Base-by-base conservation (phyloP, 225 moss, liverwort and hornwort species). In the Sphagnum tenellum region DNA sequence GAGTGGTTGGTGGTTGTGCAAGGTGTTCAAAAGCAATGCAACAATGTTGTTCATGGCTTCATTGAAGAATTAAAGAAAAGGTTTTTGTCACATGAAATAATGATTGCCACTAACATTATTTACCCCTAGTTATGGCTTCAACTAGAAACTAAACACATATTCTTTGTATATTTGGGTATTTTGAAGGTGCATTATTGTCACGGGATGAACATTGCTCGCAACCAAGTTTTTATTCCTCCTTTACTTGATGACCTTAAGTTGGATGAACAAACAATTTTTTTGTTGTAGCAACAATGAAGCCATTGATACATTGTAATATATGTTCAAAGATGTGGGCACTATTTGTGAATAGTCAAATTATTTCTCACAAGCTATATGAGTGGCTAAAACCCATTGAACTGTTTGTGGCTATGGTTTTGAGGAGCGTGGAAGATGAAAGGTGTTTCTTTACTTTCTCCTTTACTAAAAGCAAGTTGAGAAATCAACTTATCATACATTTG, bases 381-480 rank as follows among this genome's bases (percentile, higher is more conserved):
- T 1, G 29, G 1, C 29, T 58, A n/a, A 58, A 58, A n/a, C 11
- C 29, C 12, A n/a, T 58, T 58, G 57, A 58, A 58, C 4, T 7
- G 2, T 58, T 4, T 58, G 3, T 58, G 57, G 0, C 57, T 58
- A 58, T 58, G 2, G 8, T 58, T 5, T n/a, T 58, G 4, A 2
- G 57, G 11, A 58, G 57, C 2, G 2, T 58, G 29, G 57, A 58
- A 29, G 57, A 58, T 3, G 2, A 58, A 29, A 58, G 57, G 11
- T 58, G 11, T 58, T 58, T 58, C 5, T 58, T 29, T 58, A 58
- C 11, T n/a, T 58, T 58, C 12, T 58, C 57, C 5, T 58, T 58
- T 3, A 58, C 29, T 12, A 58, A 7, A n/a, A 58, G 11, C 29
- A 58, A 58, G 11, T n/a, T 58, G 8, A 58, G 11, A 58, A 58